Base-by-base conservation (phyloP, 2,329 filamentous ascomycete genomes). In the Calcarisporium arbuscula region DNA sequence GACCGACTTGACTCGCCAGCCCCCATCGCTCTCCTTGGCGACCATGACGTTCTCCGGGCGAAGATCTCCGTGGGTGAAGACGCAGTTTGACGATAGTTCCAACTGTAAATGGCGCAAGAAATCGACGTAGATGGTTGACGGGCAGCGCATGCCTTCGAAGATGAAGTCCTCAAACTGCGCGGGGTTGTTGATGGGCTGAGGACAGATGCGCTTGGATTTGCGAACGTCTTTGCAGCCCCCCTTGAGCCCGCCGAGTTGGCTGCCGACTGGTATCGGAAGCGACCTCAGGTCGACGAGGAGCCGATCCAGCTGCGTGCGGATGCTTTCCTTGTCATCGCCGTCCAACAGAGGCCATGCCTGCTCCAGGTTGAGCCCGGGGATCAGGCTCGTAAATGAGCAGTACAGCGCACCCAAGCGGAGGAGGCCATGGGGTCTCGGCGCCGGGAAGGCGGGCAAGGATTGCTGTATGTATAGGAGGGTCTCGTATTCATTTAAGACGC, bases 41-140 rank as follows among this genome's bases (percentile, higher is more conserved):
- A n/a, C n/a, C n/a, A n/a, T n/a, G n/a, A n/a, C n/a, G n/a, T 32
- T 40, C 9, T 29, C 30, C 22, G 32, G 34, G 9, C 34, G 38
- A 19, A 43, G n/a, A 28, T 43, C 41, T 2, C 38, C 33, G 14
- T 41, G 38, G 32, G 35, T 43, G 26, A 41, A 41, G 11, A 36
- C 35, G 16, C 33, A 38, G 29, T 30, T 41, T 33, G 19, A 16
- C 8, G 27, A 21, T 8, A 14, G 23, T 19, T 27, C 32, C 2
- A 32, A 20, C n/a, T n/a, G n/a, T 12, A 43, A 32, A 8, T n/a
- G 21, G 12, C 38, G 38, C 20, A 43, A 33, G 12, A 43, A 11
- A 14, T 27, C 31, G 16, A 19, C 28, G 19, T 41, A 43, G 6
- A 32, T 12, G 9, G 31, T 19, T 8, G 35, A 39, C 32, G 38